Evolutionary conservation across 495 filamentous ascomycete genomes (phyloP), one percentile per base, ranked within the genome.

Genomic region (Parathielavia appendiculata): DNA sequence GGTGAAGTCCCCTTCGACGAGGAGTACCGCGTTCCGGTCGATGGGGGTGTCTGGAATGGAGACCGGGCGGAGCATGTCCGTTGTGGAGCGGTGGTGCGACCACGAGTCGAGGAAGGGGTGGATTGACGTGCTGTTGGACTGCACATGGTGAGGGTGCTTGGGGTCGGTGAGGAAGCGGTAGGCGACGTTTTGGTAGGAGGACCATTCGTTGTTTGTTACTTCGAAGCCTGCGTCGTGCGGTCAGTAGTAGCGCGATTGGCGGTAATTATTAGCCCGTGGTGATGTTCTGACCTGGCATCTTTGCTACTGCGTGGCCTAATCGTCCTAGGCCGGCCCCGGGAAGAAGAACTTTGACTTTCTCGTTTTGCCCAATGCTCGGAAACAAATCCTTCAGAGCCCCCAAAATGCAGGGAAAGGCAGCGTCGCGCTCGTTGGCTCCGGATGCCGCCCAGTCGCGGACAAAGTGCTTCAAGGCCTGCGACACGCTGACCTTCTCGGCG

Each of bases 1-100:
- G 6, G 71, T 71, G 55, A 80, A 79, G 59, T 79, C 75, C 20
- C 77, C 77, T 47, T 78, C 76, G n/a, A 72, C 62, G 56, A 69
- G 60, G 45, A 72, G 45, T 11, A 65, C 54, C 16, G 55, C 41
- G 56, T 34, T 20, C 48, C 30, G 41, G 51, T 51, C 48, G 20
- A 69, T 56, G 36, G 63, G 57, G 7, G 63, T 45, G 39, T 70
- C 72, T 32, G 77, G 76, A 54, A 79, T 71, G 8, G 57, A 17
- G 13, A 79, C 53, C 10, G 60, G 19, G 19, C 76, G 75, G 14
- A 76, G 67, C 47, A 78, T 71, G 39, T 74, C 69, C 6, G 45
- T 5, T 0, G 72, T 73, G 5, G 69, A 67, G 17, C 58, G 60
- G 34, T 79, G 77, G 51, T 77, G 76, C 26, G 76, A 78, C 69